Percentiles rank a stretch among this genome's conserved stretches.
phyloP scores from a whole-genome alignment of 2,329 filamentous ascomycete species.

The Fusarium abutilonis region DNA sequence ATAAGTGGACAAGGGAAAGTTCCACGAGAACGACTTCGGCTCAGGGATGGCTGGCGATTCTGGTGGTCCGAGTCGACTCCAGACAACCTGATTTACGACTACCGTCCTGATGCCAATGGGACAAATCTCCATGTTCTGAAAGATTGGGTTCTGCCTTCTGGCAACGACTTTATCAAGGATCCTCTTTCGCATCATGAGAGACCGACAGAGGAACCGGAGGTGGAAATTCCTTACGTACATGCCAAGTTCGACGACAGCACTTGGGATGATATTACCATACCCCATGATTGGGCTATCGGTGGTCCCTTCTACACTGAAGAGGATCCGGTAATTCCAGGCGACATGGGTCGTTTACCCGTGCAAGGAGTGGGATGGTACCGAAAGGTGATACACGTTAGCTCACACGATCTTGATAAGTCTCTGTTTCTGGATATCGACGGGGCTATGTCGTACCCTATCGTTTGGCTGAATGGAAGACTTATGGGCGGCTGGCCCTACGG shows the following conservation, averaged over 20 bases:
- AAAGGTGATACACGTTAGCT: not conserved
- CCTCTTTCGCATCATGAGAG: not conserved
- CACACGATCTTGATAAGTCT: not conserved
- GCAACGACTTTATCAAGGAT: not conserved
- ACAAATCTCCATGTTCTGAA: not conserved
- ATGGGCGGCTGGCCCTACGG: slow-evolving; percentile 17
- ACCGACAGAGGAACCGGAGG: not conserved
- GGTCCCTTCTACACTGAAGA: not conserved
- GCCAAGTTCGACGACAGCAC: not conserved
- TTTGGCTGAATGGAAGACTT: slow-evolving; percentile 1
- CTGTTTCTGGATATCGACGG: not conserved
- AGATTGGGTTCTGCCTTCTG: not conserved
- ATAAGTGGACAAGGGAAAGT: not conserved
- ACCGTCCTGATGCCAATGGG: not conserved
- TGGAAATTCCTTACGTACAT: not conserved
- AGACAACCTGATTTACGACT: not conserved
- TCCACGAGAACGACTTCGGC: not conserved
- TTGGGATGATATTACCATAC: not conserved
- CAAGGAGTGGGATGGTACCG: not conserved
- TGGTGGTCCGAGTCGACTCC: not conserved
- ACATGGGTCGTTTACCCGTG: not conserved
- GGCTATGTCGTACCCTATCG: not conserved
- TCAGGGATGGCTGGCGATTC: not conserved
- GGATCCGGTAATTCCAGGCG: not conserved
- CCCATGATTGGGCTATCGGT: not conserved